phyloP scores from a whole-genome alignment of 495 filamentous ascomycete species.

The Aspergillus conjunctus region DNA sequence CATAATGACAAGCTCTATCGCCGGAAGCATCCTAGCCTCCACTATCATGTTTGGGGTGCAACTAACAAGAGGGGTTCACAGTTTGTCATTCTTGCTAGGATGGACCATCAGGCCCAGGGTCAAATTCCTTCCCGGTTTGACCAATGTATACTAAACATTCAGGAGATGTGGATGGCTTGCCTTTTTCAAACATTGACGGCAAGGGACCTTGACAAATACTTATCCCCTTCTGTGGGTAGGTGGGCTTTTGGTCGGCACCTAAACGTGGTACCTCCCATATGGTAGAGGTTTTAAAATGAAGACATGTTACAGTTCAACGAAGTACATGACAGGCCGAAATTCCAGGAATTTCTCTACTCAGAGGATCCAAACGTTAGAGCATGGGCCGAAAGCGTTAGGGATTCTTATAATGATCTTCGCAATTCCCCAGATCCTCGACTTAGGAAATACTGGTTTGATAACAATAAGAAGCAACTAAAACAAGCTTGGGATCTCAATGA shows the following conservation, averaged over 20 bases:
- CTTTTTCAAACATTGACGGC: neutral
- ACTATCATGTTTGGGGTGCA: slow-evolving; percentile 4
- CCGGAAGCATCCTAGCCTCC: neutral
- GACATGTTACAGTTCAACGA: neutral
- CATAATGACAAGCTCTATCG: slow-evolving; percentile 3
- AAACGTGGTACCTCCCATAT: slow-evolving; percentile 1
- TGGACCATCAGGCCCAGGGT: neutral
- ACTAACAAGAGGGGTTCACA: neutral
- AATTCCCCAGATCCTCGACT: slow-evolving; percentile 1
- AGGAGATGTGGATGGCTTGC: slow-evolving; percentile 2
- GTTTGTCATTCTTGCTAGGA: neutral
- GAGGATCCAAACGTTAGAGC: neutral
- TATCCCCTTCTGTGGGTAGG: neutral
- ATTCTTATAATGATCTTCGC: slow-evolving; percentile 6
- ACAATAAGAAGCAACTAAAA: neutral
- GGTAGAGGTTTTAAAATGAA: neutral
- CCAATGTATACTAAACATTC: slow-evolving; percentile 1
- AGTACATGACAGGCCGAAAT: neutral
- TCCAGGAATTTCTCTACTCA: neutral
- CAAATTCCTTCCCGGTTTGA: neutral
- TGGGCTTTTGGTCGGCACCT: neutral
- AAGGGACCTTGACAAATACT: neutral
- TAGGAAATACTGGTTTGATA: slow-evolving; percentile 1
- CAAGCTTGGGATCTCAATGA: neutral
- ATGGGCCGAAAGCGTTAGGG: slow-evolving; percentile 3